Base-by-base conservation (phyloP, 306 rosid species). In the Carpinus viminea region DNA sequence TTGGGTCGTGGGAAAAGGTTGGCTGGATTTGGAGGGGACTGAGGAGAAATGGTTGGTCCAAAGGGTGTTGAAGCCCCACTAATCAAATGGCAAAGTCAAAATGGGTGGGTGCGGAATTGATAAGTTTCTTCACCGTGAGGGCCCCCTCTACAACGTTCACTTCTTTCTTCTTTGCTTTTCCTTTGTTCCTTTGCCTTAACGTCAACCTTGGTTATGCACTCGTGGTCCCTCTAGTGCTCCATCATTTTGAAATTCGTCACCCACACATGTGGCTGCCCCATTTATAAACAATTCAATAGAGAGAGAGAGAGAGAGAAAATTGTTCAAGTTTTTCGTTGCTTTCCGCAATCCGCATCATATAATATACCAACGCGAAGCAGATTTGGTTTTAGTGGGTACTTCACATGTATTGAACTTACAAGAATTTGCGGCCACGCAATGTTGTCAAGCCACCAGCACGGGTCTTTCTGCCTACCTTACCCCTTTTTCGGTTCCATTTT, bases 91-190 rank as follows among this genome's bases (percentile, higher is more conserved):
- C 31, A 87, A 86, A 85, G 93, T 91, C 93, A 91, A 88, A 89
- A 80, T 80, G 81, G 86, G 88, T 89, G 89, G 96, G 91, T 88
- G 88, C 51, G 48, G 79, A 84, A 86, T 89, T 87, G 90, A 86
- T 79, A 81, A 83, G 86, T 73, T 69, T 18, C 10, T 18, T 65
- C 54, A 13, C 21, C 7, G 52, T 8, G 11, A 28, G 73, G 81
- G 90, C 87, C 70, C 26, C 91, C 90, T 77, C 36, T 9, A 0
- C 12, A 28, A 12, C 77, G 80, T 74, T 82, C 47, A 21, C 81
- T 74, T 55, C 41, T 83, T 85, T 84, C 83, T 81, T 79, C 45
- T 46, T 87, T 70, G 74, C 83, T 72, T 17, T 83, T 84, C 88
- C 93, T 31, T 31, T 31, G 26, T 31, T 31, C 34, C 34, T 88